phyloP scores from a whole-genome alignment of 441 rosid species.

The Macaranga tanarius region DNA sequence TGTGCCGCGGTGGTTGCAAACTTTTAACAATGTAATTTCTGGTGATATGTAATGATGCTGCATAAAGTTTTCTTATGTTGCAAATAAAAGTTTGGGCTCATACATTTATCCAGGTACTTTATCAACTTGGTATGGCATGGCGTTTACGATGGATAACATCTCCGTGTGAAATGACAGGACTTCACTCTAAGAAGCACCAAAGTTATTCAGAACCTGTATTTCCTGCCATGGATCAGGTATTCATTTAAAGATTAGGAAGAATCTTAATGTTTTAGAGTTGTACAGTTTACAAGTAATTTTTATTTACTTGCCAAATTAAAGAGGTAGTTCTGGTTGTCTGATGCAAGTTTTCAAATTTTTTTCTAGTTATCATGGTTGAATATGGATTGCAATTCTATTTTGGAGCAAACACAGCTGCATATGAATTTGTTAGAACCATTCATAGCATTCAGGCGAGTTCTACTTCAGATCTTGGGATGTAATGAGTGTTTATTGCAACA shows the following conservation, averaged over 20 bases:
- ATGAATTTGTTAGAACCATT: constrained; percentile 95
- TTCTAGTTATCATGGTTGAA: constrained; percentile 75
- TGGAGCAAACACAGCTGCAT: constrained; percentile 74
- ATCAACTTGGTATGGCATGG: constrained; percentile 94
- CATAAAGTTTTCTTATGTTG: not conserved
- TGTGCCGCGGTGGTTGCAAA: not conserved
- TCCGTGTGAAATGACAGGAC: constrained; percentile 39
- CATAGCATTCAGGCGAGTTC: constrained; percentile 83
- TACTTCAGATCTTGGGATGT: constrained; percentile 81
- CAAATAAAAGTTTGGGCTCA: not conserved
- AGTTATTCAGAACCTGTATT: constrained; percentile 52
- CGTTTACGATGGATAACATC: constrained; percentile 71
- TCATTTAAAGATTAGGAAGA: constrained; percentile 20
- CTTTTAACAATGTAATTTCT: not conserved
- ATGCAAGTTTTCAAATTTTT: constrained; percentile 27
- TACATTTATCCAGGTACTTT: constrained; percentile 61
- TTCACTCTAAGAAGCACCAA: constrained; percentile 41
- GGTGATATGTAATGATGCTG: not conserved
- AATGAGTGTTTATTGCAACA: constrained; percentile 59
- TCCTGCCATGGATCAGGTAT: constrained; percentile 75
- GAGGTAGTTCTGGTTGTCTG: constrained; percentile 18
- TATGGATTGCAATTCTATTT: constrained; percentile 70
- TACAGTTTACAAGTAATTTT: not conserved
- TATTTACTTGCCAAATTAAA: not conserved
- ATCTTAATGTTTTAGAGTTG: not conserved